These are phyloP conservation scores for Eucalyptus lansdowneana DNA, from an alignment of 345 rosid genomes.

Conservation along the genomic window DNA sequence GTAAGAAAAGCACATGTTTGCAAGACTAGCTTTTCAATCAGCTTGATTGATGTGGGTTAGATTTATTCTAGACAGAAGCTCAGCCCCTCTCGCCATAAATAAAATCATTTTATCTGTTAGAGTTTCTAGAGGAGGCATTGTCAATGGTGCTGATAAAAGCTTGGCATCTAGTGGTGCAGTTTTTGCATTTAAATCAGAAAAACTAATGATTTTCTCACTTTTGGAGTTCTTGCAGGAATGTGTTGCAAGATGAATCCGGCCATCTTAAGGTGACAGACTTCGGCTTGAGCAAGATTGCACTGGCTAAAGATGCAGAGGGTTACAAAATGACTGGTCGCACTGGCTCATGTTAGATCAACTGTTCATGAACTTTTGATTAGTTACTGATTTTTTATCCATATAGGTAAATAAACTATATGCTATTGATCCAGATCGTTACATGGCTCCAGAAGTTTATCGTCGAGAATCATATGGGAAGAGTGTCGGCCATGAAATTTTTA, in stretches of 20 bases:
- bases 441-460: constrained; percentile 67
- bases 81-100: background rate
- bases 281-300: constrained; percentile 55
- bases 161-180: background rate
- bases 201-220: background rate
- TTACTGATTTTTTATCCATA: background rate
- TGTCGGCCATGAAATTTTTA: no score
- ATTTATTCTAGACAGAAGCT: background rate
- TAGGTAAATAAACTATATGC: background rate
- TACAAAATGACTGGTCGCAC: constrained; percentile 60
- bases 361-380: background rate
- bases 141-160: background rate
- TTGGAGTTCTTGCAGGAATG: constrained; percentile 18
- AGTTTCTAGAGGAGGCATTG: background rate
- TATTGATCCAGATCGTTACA: constrained; percentile 37
- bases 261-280: constrained; percentile 64
- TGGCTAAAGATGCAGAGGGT: constrained; percentile 36
- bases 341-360: constrained; percentile 32
- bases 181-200: background rate
- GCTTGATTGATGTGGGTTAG: background rate
- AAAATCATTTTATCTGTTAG: no score
- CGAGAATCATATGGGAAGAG: constrained; percentile 65
- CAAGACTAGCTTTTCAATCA: background rate
- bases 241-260: constrained; percentile 48
- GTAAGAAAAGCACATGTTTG: background rate